Base-by-base conservation (phyloP, 202 grass and related monocot species). In the Dendrocalamus latiflorus region DNA sequence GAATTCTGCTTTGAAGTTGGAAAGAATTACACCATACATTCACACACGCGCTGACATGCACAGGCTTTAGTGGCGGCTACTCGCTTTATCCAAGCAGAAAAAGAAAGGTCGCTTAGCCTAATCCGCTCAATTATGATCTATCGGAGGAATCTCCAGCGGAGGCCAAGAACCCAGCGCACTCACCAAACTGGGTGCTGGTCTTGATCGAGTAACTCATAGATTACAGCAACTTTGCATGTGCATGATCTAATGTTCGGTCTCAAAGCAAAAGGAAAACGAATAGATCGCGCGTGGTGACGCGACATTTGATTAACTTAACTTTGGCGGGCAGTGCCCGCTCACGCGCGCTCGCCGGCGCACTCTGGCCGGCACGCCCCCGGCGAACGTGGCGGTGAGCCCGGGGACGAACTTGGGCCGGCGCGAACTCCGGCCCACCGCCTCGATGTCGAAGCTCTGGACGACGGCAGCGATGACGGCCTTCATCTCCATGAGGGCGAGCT, bases 401-500 rank as follows among this genome's bases (percentile, higher is more conserved):
- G 83, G 85, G 21, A 80, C 83, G 79, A 95, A 95, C 83, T 87
- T 95, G 17, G 90, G 88, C 25, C 56, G 61, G 8, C 11, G 75
- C 21, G 83, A 83, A 74, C 84, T 90, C n/a, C 77, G 85, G n/a
- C 39, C 78, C 56, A 93, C 70, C 17, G 89, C 61, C 68, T 93
- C 85, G 74, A 93, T 69, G 82, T 95, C 90, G 82, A 93, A 95
- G 30, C 72, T 51, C 72, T 73, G 81, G 68, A 95, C 88, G 10
- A 97, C 87, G 71, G 88, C 68, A 6, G 87, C 84, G 65, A 97
- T 68, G 33, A 86, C 94, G 8, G 85, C 68, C 89, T 97, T 93
- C 91, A 97, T 97, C 91, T 97, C 91, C 89, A 89, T 93, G 82
- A 93, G 34, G 41, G 94, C 86, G 51, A 93, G 90, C 21, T 97